A percentile compares a stretch with the other conserved stretches of the same genome.
Conservation (phyloP, 129 eudicot species). For the Rutidosis leptorrhynchoides region DNA sequence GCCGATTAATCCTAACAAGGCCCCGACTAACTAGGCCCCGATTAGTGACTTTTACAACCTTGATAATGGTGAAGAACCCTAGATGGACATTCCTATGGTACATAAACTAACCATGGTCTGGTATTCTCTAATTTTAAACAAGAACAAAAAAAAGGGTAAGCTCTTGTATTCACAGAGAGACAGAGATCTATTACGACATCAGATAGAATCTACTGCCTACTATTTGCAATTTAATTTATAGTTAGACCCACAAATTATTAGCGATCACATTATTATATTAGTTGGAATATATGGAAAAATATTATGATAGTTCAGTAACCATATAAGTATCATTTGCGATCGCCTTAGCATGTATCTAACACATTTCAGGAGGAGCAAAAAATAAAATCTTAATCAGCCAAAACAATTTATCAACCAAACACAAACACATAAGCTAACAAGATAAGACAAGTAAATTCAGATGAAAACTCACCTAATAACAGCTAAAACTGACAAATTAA, state of each 20-base stretch:
- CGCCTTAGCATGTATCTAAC: background rate
- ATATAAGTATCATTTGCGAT: background rate
- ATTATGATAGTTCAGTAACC: background rate
- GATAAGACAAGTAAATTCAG: background rate
- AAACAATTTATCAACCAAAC: background rate
- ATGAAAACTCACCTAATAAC: background rate
- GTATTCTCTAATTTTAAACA: background rate
- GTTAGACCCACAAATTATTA: background rate
- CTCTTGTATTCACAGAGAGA: background rate
- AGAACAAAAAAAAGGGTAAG: background rate
- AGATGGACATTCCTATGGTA: no score
- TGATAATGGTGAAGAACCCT: no score
- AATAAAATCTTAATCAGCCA: background rate
- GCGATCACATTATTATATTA: background rate
- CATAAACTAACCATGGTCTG: background rate
- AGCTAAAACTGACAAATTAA: conserved; percentile 1
- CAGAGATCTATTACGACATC: background rate
- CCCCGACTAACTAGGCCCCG: no score
- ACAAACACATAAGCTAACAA: background rate
- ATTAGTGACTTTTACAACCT: no score
- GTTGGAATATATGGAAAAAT: background rate
- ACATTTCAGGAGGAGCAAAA: background rate
- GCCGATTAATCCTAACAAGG: no score
- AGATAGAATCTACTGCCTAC: background rate
- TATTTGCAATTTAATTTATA: background rate